Evolutionary conservation across 2,329 filamentous ascomycete genomes (phyloP), one percentile per base, ranked within the genome.

Genomic region (Westerdykella aurantiaca): DNA sequence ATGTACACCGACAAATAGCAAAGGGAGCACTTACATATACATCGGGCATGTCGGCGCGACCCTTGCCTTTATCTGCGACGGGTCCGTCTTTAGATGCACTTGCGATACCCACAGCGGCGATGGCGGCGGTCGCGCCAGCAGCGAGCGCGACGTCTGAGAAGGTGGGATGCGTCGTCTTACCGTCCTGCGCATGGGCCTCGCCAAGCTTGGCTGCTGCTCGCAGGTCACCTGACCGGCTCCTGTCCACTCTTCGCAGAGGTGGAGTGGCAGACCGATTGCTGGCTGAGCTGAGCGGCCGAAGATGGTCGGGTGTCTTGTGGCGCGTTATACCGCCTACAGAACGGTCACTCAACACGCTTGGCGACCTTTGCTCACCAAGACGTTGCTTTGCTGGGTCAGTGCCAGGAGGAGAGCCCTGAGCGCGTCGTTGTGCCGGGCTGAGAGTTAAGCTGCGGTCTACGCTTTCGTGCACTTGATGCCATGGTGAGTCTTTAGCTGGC

Each of bases 31-130:
- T 85, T 80, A 95, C 89, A 74, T 86, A 95, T 73, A 95, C 84
- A 77, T 95, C 88, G 68, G 87, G 78, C 88, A 95, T 95, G 72
- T 61, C 67, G 53, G 84, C 74, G 68, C 87, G 86, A 72, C 81
- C 83, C 72, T 88, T 89, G 74, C 87, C 86, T 78, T 89, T 88
- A 73, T 91, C 89, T 69, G 84, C 86, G 70, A 88, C 78, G 60
- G 88, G 86, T 65, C 84, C 85, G 73, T 81, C 79, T 57, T 72
- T 29, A 56, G 76, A 77, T 60, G 76, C 79, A 58, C 68, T 70
- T 47, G 71, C 72, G 51, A 70, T 68, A 47, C 68, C 69, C 47
- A 69, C 37, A 13, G 33, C 61, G 58, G 68, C 65, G 54, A 68
- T 63, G 55, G 59, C 59, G 58, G 61, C 58, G 48, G 59, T 61